phyloP scores from a whole-genome alignment of 371 early-diverging fungal species.

The Syncephalastrum racemosum region DNA sequence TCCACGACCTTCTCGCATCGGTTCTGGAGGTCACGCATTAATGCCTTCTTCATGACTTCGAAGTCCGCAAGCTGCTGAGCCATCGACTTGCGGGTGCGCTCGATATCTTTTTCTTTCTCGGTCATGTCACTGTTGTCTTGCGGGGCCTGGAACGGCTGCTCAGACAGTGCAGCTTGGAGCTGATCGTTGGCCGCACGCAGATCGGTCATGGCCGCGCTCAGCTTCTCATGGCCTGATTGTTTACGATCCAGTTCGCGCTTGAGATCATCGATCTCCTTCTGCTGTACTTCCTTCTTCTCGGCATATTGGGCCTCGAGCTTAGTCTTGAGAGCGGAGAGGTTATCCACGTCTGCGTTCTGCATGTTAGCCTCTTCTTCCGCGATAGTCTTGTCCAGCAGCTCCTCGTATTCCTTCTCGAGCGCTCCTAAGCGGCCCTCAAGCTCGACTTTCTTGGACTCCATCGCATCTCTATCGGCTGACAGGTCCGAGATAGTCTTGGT shows the following conservation, averaged over 20 bases:
- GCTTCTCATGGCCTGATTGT: slow-evolving; percentile 66
- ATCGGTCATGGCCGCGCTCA: slow-evolving; percentile 58
- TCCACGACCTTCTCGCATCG: slow-evolving; percentile 94
- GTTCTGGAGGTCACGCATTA: slow-evolving; percentile 93
- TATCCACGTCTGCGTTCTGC: slow-evolving; percentile 62
- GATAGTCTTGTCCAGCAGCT: slow-evolving; percentile 89
- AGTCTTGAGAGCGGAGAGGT: slow-evolving; percentile 74
- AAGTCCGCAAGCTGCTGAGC: slow-evolving; percentile 89
- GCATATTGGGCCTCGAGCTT: slow-evolving; percentile 85
- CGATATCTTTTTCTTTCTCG: slow-evolving; percentile 85
- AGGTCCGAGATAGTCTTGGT: slow-evolving; percentile 68
- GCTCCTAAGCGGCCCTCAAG: slow-evolving; percentile 70
- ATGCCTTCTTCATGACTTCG: slow-evolving; percentile 93
- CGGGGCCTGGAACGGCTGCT: slow-evolving; percentile 24
- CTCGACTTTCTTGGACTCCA: slow-evolving; percentile 67
- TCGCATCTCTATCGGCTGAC: slow-evolving; percentile 56
- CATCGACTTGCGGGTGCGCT: slow-evolving; percentile 85
- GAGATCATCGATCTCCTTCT: slow-evolving; percentile 76
- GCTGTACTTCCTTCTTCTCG: slow-evolving; percentile 71
- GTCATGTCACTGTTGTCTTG: slow-evolving; percentile 22
- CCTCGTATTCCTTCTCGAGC: slow-evolving; percentile 88
- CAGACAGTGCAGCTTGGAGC: slow-evolving; percentile 50
- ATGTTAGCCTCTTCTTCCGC: slow-evolving; percentile 80
- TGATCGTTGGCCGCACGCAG: slow-evolving; percentile 70
- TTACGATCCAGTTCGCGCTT: slow-evolving; percentile 65